Conservation (phyloP, 176 grass and related monocot species). For the Cenchrus purpureus region DNA sequence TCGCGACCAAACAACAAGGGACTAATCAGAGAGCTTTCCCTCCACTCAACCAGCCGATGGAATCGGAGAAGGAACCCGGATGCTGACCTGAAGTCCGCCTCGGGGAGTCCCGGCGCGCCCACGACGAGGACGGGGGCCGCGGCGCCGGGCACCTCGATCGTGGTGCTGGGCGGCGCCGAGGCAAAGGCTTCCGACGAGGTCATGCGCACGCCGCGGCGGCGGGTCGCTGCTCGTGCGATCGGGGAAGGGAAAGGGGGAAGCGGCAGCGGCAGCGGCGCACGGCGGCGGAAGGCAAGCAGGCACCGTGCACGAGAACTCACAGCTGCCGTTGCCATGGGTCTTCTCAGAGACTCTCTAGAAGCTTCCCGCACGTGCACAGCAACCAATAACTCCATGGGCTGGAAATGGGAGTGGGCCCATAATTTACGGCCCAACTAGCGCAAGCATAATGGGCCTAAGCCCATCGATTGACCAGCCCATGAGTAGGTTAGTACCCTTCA, state of each 20-base stretch:
- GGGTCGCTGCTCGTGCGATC: neutral
- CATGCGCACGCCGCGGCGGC: conserved; percentile 50
- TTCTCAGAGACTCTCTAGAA: neutral
- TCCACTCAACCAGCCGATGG: neutral
- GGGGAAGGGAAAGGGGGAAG: neutral
- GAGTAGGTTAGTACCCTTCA: neutral
- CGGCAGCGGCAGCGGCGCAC: neutral
- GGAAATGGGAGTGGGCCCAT: neutral
- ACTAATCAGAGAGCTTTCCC: neutral
- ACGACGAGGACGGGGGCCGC: conserved; percentile 52
- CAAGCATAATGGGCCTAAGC: neutral
- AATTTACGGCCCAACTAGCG: no score
- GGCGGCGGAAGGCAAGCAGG: conserved; percentile 28
- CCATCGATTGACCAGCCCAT: neutral
- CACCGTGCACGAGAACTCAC: conserved; percentile 1
- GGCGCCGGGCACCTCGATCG: conserved; percentile 53
- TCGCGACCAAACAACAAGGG: neutral
- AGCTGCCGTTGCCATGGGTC: conserved; percentile 20
- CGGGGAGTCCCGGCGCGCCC: conserved; percentile 62
- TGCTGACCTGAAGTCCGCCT: conserved; percentile 68
- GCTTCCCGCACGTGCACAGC: neutral
- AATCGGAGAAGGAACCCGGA: neutral
- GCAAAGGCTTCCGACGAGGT: conserved; percentile 40
- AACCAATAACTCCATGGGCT: neutral
- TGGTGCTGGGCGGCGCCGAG: conserved; percentile 10